A percentile compares a stretch with the other conserved stretches of the same genome.
Evolutionary conservation across 1,284 basidiomycete genomes (phyloP).

Genomic region (Marasmius sp.): DNA sequence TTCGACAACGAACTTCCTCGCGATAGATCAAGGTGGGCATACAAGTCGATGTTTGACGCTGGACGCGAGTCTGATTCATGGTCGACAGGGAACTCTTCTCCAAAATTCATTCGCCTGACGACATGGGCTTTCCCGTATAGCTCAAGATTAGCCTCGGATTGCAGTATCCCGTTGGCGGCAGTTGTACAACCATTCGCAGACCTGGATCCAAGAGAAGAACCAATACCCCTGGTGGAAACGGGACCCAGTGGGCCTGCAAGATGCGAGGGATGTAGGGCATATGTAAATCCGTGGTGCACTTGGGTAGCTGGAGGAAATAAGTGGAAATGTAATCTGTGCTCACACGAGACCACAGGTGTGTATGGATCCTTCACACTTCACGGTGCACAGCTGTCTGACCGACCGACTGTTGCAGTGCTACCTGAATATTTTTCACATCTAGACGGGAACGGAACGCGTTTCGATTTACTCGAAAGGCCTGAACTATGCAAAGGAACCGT

Average conservation of each 20-base stretch:
- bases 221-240: conserved; percentile 76
- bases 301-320: conserved; percentile 85
- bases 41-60: neutral
- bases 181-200: conserved; percentile 92
- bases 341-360: conserved; percentile 78
- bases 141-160: conserved; percentile 79
- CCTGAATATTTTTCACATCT: conserved; percentile 87
- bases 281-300: conserved; percentile 93
- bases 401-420: conserved; percentile 50
- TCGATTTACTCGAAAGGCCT: conserved; percentile 83
- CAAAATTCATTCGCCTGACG: conserved; percentile 86
- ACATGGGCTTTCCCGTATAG: conserved; percentile 87
- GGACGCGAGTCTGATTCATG: conserved; percentile 1
- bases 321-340: conserved; percentile 95
- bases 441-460: conserved; percentile 76
- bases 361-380: neutral
- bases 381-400: neutral
- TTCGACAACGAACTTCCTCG: conserved; percentile 84
- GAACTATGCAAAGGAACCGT: conserved; percentile 92
- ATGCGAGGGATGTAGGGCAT: conserved; percentile 86
- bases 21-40: conserved; percentile 86
- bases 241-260: conserved; percentile 78
- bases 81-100: conserved; percentile 67
- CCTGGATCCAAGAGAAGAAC: conserved; percentile 77
- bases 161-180: conserved; percentile 83